Conservation (phyloP, 176 grass and related monocot genomes). For the Oryza glumipatula region DNA sequence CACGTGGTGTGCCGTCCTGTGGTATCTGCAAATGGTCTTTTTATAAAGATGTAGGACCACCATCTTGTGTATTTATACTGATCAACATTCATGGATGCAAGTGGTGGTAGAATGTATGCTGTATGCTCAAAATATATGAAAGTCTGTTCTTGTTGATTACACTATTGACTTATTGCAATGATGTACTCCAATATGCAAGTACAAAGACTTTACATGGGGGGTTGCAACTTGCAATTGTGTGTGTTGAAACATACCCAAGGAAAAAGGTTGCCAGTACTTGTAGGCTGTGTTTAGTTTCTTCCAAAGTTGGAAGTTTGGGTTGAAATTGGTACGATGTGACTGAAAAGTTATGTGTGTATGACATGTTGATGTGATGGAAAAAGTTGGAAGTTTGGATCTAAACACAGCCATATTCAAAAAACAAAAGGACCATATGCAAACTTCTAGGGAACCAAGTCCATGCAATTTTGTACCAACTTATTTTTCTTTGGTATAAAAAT, state of each 20-base stretch:
- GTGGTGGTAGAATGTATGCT: neutral
- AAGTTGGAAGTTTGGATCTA: no score
- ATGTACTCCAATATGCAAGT: neutral
- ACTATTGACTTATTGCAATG: neutral
- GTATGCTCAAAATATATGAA: neutral
- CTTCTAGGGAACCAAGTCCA: neutral
- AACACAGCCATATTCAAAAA: neutral
- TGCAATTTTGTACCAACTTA: neutral
- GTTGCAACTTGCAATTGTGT: neutral
- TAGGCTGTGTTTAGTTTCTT: no score
- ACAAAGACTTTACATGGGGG: neutral
- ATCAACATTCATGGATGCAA: neutral
- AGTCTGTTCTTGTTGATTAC: neutral
- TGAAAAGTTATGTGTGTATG: no score
- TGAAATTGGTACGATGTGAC: no score
- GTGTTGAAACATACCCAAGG: neutral
- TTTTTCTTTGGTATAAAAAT: neutral
- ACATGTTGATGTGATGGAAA: no score
- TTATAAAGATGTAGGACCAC: slow-evolving; percentile 20
- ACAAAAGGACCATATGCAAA: neutral
- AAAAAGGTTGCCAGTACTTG: neutral
- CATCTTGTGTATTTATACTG: neutral
- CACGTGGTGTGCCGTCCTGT: neutral
- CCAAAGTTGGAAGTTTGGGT: no score
- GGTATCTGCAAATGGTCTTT: neutral